Conservation (phyloP, 2,329 filamentous ascomycete genomes). For the Colletotrichum cuscutae region DNA sequence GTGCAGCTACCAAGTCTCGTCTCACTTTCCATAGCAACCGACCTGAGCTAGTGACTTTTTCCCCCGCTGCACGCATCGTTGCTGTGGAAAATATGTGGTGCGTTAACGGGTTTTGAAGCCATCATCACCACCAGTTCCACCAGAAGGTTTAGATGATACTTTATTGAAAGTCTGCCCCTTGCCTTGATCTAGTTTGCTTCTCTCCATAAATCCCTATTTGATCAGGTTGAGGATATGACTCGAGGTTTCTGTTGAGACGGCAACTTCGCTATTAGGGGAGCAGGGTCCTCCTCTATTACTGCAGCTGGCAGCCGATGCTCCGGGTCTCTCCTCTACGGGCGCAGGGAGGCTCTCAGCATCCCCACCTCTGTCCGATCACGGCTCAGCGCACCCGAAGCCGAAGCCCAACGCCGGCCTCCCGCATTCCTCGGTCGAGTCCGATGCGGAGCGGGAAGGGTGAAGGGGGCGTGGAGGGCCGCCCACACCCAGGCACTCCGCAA, state of each 20-base stretch:
- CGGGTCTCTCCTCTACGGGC: no score
- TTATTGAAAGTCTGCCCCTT: background rate
- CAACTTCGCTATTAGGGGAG: background rate
- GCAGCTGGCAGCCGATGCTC: no score
- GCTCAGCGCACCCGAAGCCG: no score
- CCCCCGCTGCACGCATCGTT: background rate
- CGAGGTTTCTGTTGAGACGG: background rate
- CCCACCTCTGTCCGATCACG: background rate
- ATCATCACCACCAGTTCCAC: background rate
- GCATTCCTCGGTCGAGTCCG: background rate
- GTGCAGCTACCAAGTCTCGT: background rate
- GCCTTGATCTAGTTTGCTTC: background rate
- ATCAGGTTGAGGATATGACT: background rate
- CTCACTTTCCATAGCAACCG: background rate
- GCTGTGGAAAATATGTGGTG: background rate
- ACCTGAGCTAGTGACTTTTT: background rate
- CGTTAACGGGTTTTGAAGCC: background rate
- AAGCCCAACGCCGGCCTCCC: no score
- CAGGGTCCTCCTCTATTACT: no score
- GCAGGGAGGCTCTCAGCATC: background rate
- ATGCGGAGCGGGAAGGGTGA: background rate
- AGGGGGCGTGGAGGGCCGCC: no score
- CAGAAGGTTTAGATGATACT: background rate
- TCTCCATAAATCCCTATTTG: no score
- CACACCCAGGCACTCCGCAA: no score